Base-by-base conservation (phyloP, 2,329 filamentous ascomycete genomes). In the Epichloe elymi region DNA sequence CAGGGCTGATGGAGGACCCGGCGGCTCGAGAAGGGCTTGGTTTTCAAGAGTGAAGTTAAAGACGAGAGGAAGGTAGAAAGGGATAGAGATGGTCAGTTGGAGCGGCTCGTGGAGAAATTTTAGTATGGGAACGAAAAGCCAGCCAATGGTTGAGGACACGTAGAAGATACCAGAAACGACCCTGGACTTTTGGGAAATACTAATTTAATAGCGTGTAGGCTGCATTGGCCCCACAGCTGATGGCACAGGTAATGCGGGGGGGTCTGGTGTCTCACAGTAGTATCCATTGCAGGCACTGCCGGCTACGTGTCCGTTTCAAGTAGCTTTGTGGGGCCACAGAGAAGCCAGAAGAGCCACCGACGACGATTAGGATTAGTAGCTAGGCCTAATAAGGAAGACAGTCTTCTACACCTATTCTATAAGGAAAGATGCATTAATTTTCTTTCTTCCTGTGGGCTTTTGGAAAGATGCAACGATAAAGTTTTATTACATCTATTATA, bases 31-130 rank as follows among this genome's bases (percentile, higher is more conserved):
- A 55, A 60, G 48, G 49, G 17, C 39, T 48, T 37, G 12, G 6
- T 49, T 52, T 56, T 61, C 58, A 60, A 63, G 59, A 61, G 56
- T 58, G 57, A 61, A 55, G 60, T 62, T 56, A 57, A 51, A 55
- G 53, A 52, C 54, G 48, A 53, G 55, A 33, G 42, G 48, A 37
- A 51, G 49, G 53, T 42, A 35, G 53, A 51, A 49, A 53, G 37
- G 23, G 53, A 53, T 53, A 53, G 51, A 52, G 57, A 52, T 54
- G 55, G 56, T 58, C 55, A 56, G 54, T 57, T 54, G 50, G 36
- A 35, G 48, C 11, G 38, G 38, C 39, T 43, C 50, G 37, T 35
- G 48, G 15, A 41, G 46, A 57, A 46, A 41, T 46, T 48, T 51
- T 51, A 49, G 23, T 10, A 47, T 46, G 42, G 42, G 14, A 40